phyloP scores from a whole-genome alignment of 345 rosid genomes.

The Hirschfeldia incana region DNA sequence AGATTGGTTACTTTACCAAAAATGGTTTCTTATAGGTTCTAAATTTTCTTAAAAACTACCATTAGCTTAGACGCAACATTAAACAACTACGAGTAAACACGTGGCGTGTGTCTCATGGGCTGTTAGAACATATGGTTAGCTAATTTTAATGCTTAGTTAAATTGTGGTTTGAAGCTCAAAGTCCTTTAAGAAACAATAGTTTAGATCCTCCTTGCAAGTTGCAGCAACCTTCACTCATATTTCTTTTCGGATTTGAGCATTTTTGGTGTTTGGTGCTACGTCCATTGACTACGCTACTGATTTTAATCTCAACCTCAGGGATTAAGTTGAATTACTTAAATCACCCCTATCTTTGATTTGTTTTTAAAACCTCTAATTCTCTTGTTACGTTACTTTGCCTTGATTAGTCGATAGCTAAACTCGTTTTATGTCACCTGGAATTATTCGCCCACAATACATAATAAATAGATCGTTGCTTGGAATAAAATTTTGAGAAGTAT shows the following conservation, averaged over 20 bases:
- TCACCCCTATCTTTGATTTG: not conserved
- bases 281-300: conserved; percentile 20
- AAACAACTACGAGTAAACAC: conserved; percentile 4
- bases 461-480: not conserved
- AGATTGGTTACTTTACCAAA: not conserved
- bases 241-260: not conserved
- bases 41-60: not conserved
- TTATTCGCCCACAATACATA: not conserved
- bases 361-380: not conserved
- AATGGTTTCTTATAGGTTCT: not conserved
- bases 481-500: not conserved
- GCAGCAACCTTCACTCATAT: conserved; percentile 13
- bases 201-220: conserved; percentile 31
- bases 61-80: not conserved
- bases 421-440: not conserved
- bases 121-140: conserved; percentile 34
- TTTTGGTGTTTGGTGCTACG: conserved; percentile 27
- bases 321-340: conserved; percentile 6
- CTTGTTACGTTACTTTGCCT: not conserved
- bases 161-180: not conserved
- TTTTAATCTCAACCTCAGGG: conserved; percentile 1
- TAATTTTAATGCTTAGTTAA: conserved; percentile 33
- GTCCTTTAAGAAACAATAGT: conserved; percentile 9
- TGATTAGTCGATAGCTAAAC: not conserved
- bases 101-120: conserved; percentile 21